Percentiles rank a stretch among this genome's conserved stretches.
Conservation (phyloP, 2,329 filamentous ascomycete genomes). For the Colletotrichum noveboracense region DNA sequence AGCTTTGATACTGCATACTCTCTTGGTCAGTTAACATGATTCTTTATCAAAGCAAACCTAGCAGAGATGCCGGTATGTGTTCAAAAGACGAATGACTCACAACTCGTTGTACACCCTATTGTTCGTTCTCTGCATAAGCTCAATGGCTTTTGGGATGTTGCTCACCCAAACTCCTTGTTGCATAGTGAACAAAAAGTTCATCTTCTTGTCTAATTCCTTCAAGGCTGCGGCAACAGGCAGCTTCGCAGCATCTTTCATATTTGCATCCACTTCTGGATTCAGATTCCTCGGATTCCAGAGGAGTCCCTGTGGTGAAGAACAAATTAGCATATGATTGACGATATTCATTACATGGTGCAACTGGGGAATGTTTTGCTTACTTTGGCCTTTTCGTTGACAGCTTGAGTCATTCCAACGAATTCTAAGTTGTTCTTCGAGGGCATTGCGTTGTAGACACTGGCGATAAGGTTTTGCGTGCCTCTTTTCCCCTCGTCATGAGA, state of each 20-base stretch:
- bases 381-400: not conserved
- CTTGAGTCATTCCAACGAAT: not conserved
- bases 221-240: not conserved
- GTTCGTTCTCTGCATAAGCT: not conserved
- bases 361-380: not conserved
- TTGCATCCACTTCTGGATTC: too few relatives aligned
- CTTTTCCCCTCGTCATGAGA: rapidly evolving
- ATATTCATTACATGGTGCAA: not conserved
- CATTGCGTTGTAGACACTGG: not conserved
- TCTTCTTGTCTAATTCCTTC: rapidly evolving
- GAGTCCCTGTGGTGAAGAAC: not conserved
- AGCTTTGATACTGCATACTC: not conserved
- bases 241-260: not conserved
- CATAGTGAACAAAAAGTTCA: rapidly evolving
- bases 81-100: not conserved
- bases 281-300: not conserved
- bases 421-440: rapidly evolving
- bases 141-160: not conserved
- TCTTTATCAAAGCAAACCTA: too few relatives aligned
- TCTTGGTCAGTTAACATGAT: not conserved
- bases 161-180: not conserved
- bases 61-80: too few relatives aligned
- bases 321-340: not conserved
- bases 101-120: not conserved
- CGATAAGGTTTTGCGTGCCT: not conserved